Percentiles rank a stretch among this genome's conserved stretches.
Conservation (phyloP, 441 rosid species). For the Adansonia gregorii region DNA sequence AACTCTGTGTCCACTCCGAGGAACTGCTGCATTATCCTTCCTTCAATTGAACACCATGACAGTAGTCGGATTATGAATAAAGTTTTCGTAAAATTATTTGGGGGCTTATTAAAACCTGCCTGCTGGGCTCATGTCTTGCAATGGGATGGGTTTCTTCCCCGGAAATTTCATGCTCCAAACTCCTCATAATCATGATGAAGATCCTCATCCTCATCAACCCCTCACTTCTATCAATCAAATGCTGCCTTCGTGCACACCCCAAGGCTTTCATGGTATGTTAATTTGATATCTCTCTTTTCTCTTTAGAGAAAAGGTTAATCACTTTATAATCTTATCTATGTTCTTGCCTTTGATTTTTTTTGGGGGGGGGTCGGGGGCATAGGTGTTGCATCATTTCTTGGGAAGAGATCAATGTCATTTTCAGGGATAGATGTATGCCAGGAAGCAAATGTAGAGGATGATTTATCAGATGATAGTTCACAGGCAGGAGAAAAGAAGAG, state of each 20-base stretch:
- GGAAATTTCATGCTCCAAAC: constrained; percentile 83
- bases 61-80: not conserved
- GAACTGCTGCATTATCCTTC: not conserved
- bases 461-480: constrained; percentile 87
- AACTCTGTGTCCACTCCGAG: constrained; percentile 5
- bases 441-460: constrained; percentile 66
- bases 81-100: constrained; percentile 1
- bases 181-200: constrained; percentile 67
- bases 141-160: constrained; percentile 90
- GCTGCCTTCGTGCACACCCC: constrained; percentile 68
- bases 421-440: constrained; percentile 52
- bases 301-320: not conserved
- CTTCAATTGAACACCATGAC: not conserved
- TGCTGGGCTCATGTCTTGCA: constrained; percentile 53
- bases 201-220: constrained; percentile 59
- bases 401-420: constrained; percentile 70
- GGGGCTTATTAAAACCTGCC: constrained; percentile 29
- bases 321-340: not conserved
- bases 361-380: not conserved
- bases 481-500: constrained; percentile 93
- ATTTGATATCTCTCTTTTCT: not conserved
- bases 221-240: constrained; percentile 62
- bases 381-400: constrained; percentile 77
- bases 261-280: constrained; percentile 69
- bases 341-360: not conserved